Conservation (phyloP, 2,329 filamentous ascomycete species). For the Aspergillus caelatus region DNA sequence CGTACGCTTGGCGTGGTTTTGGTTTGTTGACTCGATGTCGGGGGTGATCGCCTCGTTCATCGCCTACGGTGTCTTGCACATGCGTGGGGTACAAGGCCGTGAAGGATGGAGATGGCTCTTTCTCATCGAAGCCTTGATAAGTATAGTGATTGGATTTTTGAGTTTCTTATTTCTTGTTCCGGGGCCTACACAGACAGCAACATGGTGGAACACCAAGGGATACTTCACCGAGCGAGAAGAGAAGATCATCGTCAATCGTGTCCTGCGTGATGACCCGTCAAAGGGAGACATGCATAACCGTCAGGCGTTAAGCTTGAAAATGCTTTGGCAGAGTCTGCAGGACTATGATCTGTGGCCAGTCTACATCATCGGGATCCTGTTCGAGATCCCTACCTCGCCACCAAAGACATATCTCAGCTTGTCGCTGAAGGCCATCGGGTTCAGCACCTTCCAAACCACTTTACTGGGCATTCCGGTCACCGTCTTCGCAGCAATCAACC, state of each 20-base stretch:
- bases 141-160: constrained; percentile 45
- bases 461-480: constrained; percentile 38
- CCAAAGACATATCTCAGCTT: constrained; percentile 51
- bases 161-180: constrained; percentile 48
- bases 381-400: constrained; percentile 46
- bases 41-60: constrained; percentile 38
- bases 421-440: not conserved
- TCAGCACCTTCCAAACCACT: constrained; percentile 23
- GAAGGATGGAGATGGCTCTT: constrained; percentile 50
- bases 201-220: constrained; percentile 60
- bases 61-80: constrained; percentile 40
- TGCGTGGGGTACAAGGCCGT: constrained; percentile 45
- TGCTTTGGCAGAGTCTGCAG: constrained; percentile 36
- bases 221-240: constrained; percentile 57
- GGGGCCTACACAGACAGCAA: constrained; percentile 49
- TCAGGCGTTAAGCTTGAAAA: constrained; percentile 32
- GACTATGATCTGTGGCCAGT: constrained; percentile 45
- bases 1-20: constrained; percentile 41
- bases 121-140: constrained; percentile 34
- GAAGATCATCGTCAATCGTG: constrained; percentile 63
- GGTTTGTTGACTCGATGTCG: constrained; percentile 37
- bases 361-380: constrained; percentile 38
- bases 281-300: constrained; percentile 42
- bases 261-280: constrained; percentile 50
- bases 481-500: constrained; percentile 45